A percentile compares a stretch with the other conserved stretches of the same genome.
These are phyloP conservation scores for Neocatenulostroma microsporum DNA, from an alignment of 2,329 filamentous ascomycete genomes.

Conservation along the genomic window DNA sequence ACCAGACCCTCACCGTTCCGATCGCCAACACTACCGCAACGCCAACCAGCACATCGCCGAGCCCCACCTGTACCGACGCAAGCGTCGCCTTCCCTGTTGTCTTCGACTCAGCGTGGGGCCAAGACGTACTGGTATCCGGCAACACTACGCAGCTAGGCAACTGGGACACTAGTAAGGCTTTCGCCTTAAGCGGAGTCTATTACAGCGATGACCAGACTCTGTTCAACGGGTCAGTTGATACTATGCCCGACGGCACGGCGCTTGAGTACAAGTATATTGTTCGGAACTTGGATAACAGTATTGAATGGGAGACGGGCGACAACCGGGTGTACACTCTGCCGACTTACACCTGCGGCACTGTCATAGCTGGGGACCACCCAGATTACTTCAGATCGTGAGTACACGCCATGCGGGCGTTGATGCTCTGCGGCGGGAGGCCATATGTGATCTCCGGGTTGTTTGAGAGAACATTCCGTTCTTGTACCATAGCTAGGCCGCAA, in stretches of 20 bases:
- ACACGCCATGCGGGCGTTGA: too few relatives aligned
- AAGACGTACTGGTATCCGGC: conserved; percentile 59
- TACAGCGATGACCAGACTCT: conserved; percentile 53
- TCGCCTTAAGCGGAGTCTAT: conserved; percentile 48
- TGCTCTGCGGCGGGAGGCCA: too few relatives aligned
- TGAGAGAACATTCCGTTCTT: too few relatives aligned
- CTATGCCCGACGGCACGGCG: conserved; percentile 46
- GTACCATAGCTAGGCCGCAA: too few relatives aligned
- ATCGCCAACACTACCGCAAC: too few relatives aligned
- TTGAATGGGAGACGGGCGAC: conserved; percentile 56
- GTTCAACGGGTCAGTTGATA: conserved; percentile 51
- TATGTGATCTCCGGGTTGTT: too few relatives aligned
- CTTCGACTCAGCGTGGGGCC: conserved; percentile 51
- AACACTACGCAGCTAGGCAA: conserved; percentile 49
- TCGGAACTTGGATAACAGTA: conserved; percentile 43
- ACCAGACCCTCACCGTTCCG: conserved; percentile 4
- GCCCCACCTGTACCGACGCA: too few relatives aligned
- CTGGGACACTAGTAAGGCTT: conserved; percentile 49
- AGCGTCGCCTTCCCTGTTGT: conserved; percentile 56
- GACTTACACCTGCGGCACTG: background rate
- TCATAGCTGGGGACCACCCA: background rate
- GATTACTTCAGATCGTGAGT: too few relatives aligned
- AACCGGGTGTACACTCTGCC: conserved; percentile 29
- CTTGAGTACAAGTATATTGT: conserved; percentile 63
- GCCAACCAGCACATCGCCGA: too few relatives aligned